Conservation (phyloP, 2,329 filamentous ascomycete species). For the Colletotrichum cuscutae region DNA sequence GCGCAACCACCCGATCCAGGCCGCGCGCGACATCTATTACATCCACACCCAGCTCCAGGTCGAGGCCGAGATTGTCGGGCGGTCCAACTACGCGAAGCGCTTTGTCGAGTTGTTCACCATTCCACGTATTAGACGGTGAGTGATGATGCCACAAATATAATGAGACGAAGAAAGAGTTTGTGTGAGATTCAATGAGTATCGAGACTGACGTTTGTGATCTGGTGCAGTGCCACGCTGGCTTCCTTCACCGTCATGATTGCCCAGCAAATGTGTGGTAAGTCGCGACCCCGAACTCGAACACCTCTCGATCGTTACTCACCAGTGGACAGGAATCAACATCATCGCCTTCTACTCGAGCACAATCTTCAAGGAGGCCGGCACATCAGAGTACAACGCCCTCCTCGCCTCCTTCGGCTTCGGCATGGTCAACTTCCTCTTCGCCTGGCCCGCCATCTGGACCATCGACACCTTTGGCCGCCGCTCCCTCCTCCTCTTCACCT, state of each 20-base stretch:
- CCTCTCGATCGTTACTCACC: not conserved
- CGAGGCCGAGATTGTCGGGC: constrained; percentile 42
- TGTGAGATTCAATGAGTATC: no score
- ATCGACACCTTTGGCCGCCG: constrained; percentile 75
- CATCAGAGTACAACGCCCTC: constrained; percentile 46
- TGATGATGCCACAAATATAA: not conserved
- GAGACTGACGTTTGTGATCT: no score
- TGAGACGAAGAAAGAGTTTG: no score
- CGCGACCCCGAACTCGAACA: no score
- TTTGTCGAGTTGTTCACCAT: constrained; percentile 68
- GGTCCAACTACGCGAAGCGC: constrained; percentile 56
- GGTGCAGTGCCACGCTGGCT: constrained; percentile 65
- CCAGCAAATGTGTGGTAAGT: constrained; percentile 68
- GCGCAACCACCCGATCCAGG: constrained; percentile 68
- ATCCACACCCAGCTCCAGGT: constrained; percentile 55
- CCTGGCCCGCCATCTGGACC: constrained; percentile 72
- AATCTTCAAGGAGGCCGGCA: constrained; percentile 57
- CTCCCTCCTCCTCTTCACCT: constrained; percentile 70
- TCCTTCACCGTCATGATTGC: constrained; percentile 75
- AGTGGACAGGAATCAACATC: constrained; percentile 50
- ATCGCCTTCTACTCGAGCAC: constrained; percentile 60
- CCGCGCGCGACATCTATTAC: constrained; percentile 71
- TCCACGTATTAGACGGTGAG: constrained; percentile 58
- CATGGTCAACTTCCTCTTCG: constrained; percentile 67
- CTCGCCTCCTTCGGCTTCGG: constrained; percentile 68